Percentiles rank a stretch among this genome's conserved stretches.
Conservation (phyloP, 2,329 filamentous ascomycete genomes). For the Periconia macrospinosa region DNA sequence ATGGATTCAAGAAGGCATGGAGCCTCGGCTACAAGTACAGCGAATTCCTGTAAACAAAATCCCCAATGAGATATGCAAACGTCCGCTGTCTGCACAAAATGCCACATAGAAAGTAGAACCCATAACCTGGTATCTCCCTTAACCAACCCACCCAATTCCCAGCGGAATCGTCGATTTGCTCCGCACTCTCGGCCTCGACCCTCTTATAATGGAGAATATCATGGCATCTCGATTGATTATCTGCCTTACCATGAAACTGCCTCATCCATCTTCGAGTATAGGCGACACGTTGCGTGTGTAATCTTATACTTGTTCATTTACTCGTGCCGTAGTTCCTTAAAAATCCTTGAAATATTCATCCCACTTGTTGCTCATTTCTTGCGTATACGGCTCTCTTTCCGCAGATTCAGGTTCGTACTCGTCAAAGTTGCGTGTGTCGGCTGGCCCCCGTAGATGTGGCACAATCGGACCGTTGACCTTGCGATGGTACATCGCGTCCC, state of each 20-base stretch:
- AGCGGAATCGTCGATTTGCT: neutral
- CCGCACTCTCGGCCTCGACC: neutral
- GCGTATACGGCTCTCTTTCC: conserved; percentile 66
- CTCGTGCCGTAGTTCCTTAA: conserved; percentile 37
- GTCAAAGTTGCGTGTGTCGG: conserved; percentile 81
- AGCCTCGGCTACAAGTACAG: neutral
- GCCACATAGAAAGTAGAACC: neutral
- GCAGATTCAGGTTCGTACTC: conserved; percentile 77
- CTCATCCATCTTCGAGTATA: neutral
- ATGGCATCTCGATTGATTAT: neutral
- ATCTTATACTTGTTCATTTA: neutral
- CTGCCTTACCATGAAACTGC: neutral
- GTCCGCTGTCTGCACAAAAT: neutral
- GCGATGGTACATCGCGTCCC: conserved; percentile 70
- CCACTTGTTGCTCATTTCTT: conserved; percentile 69
- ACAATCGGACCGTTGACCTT: conserved; percentile 71
- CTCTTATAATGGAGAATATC: neutral
- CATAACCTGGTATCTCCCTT: neutral
- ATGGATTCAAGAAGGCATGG: neutral
- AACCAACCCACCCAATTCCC: neutral
- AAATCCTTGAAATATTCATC: conserved; percentile 74
- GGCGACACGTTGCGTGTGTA: neutral
- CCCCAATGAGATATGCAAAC: neutral
- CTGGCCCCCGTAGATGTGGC: conserved; percentile 71
- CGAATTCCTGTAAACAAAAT: neutral